These are phyloP conservation scores for Podospora tetraspora DNA, from an alignment of 495 filamentous ascomycete genomes.

Conservation along the genomic window DNA sequence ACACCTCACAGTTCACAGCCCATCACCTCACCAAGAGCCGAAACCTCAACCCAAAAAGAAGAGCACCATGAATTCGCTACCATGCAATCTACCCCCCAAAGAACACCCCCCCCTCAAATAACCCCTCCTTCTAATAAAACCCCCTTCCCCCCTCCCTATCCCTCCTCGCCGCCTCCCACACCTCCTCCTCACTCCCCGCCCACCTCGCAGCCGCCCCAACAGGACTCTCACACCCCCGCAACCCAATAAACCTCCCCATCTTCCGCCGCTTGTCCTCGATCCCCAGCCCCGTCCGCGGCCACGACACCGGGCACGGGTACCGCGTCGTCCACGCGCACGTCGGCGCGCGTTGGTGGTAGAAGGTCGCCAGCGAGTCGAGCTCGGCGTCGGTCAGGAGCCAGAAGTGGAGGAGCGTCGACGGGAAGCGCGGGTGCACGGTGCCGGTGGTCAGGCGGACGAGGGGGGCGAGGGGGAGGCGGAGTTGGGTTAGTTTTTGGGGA, in stretches of 20 bases:
- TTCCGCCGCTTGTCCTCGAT: slow-evolving; percentile 55
- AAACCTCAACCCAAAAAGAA: not conserved
- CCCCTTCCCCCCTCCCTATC: slow-evolving; percentile 37
- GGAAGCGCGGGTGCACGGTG: slow-evolving; percentile 59
- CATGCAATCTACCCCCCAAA: slow-evolving; percentile 32
- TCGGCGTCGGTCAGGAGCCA: slow-evolving; percentile 67
- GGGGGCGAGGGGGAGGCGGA: slow-evolving; percentile 50
- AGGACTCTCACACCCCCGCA: slow-evolving; percentile 56
- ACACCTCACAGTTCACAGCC: not conserved
- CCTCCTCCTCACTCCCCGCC: slow-evolving; percentile 31
- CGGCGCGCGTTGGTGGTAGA: slow-evolving; percentile 69
- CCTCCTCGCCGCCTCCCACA: slow-evolving; percentile 16
- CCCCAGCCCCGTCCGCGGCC: slow-evolving; percentile 30
- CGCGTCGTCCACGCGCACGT: slow-evolving; percentile 38
- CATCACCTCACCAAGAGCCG: not conserved
- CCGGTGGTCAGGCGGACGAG: slow-evolving; percentile 57
- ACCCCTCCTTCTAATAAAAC: slow-evolving; percentile 32
- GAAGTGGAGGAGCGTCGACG: slow-evolving; percentile 59
- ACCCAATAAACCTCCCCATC: slow-evolving; percentile 64
- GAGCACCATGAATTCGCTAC: slow-evolving; percentile 19
- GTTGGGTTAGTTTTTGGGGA: slow-evolving; percentile 38
- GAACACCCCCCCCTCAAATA: slow-evolving; percentile 11
- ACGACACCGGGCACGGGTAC: slow-evolving; percentile 59
- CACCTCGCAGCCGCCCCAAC: slow-evolving; percentile 10
- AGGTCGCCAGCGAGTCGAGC: slow-evolving; percentile 65